phyloP scores from a whole-genome alignment of 2,329 filamentous ascomycete genomes.

The Talaromyces amestolkiae region DNA sequence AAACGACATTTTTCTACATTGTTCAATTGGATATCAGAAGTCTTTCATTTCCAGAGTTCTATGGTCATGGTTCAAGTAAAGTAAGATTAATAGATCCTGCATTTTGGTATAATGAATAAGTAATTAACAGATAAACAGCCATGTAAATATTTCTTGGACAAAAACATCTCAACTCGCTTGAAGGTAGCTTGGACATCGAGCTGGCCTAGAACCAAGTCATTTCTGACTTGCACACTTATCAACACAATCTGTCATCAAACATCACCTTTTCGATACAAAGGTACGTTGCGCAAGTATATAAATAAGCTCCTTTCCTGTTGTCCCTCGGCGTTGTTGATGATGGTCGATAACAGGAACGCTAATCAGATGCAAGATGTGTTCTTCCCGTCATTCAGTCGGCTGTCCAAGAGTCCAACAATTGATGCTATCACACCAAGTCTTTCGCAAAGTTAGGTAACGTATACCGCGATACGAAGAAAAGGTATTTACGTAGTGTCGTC shows the following conservation, averaged over 20 bases:
- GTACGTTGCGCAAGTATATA: conserved; percentile 8
- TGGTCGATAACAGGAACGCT: conserved; percentile 15
- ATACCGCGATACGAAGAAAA: conserved; percentile 1
- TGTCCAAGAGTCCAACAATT: conserved; percentile 16
- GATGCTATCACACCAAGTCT: not conserved
- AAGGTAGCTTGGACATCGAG: conserved; percentile 6
- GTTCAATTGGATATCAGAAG: not conserved
- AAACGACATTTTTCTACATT: not conserved
- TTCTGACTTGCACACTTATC: not conserved
- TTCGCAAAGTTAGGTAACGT: not conserved
- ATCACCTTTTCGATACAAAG: not conserved
- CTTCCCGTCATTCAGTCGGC: conserved; percentile 11
- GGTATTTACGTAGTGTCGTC: not conserved
- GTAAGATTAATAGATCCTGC: not conserved
- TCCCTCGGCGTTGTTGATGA: conserved; percentile 7
- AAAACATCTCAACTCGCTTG: conserved; percentile 7
- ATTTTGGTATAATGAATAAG: conserved; percentile 12
- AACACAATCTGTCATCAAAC: not conserved
- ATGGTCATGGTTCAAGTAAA: not conserved
- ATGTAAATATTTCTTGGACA: conserved; percentile 12
- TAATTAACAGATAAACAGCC: conserved; percentile 14
- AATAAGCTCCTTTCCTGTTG: conserved; percentile 3
- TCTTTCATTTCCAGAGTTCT: not conserved
- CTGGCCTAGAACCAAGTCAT: not conserved
- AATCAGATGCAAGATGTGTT: conserved; percentile 14